phyloP scores from a whole-genome alignment of 2,329 filamentous ascomycete species.

The Clarireedia hainanense region DNA sequence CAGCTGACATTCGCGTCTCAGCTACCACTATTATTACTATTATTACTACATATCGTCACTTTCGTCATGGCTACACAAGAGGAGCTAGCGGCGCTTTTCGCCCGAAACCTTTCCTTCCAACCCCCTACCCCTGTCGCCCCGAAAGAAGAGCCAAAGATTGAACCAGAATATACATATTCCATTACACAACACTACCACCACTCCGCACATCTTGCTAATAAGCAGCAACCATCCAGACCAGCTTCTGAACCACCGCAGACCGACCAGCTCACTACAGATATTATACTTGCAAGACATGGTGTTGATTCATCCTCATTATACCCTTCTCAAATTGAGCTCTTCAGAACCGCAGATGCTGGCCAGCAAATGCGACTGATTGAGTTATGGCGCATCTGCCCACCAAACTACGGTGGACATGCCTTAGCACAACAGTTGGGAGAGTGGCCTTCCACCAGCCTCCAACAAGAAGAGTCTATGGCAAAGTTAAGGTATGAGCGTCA shows the following conservation, averaged over 20 bases:
- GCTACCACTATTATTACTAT: neutral
- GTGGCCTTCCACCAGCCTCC: conserved; percentile 48
- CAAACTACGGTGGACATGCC: conserved; percentile 48
- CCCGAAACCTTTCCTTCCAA: conserved; percentile 62
- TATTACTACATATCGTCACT: neutral
- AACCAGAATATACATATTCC: conserved; percentile 56
- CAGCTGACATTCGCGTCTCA: neutral
- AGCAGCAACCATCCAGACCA: conserved; percentile 35
- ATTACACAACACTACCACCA: conserved; percentile 81
- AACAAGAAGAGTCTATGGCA: conserved; percentile 47
- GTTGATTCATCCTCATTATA: conserved; percentile 65
- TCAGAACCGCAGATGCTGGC: conserved; percentile 63
- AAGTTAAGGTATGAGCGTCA: conserved; percentile 51
- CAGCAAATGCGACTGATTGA: conserved; percentile 43
- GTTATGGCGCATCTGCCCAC: conserved; percentile 28
- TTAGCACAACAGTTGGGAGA: conserved; percentile 48
- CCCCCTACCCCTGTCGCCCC: conserved; percentile 24
- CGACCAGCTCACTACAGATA: conserved; percentile 44
- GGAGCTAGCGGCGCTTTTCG: conserved; percentile 74
- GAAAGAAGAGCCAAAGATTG: conserved; percentile 27
- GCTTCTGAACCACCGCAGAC: conserved; percentile 44
- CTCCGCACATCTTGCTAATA: conserved; percentile 56
- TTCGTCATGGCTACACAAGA: conserved; percentile 60
- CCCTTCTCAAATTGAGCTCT: conserved; percentile 68
- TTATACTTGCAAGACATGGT: conserved; percentile 55